A percentile compares a stretch with the other conserved stretches of the same genome.
Conservation (phyloP, 2,329 filamentous ascomycete genomes). For the Sporothrix inflata region DNA sequence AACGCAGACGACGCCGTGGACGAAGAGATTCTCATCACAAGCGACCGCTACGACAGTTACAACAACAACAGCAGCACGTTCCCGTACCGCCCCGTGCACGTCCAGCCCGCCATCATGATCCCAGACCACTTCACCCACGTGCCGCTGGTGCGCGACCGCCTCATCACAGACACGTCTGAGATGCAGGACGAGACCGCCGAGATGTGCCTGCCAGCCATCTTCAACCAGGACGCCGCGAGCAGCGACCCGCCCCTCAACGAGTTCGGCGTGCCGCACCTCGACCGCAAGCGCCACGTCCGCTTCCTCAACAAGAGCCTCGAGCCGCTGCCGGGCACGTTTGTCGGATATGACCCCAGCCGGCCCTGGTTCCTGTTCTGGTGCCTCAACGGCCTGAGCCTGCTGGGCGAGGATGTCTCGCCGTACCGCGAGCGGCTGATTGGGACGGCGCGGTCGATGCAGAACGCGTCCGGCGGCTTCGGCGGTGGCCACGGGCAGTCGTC, state of each 20-base stretch:
- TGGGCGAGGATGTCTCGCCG: constrained; percentile 72
- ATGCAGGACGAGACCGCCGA: constrained; percentile 70
- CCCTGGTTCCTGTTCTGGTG: constrained; percentile 97
- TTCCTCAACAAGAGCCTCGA: constrained; percentile 65
- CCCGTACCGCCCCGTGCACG: neutral
- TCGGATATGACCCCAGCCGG: constrained; percentile 79
- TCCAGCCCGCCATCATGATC: constrained; percentile 42
- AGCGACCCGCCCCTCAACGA: constrained; percentile 62
- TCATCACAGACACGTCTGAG: constrained; percentile 69
- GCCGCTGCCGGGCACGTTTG: constrained; percentile 70
- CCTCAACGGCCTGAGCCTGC: constrained; percentile 70
- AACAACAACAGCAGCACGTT: neutral
- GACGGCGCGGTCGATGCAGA: constrained; percentile 82
- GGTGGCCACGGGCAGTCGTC: constrained; percentile 90
- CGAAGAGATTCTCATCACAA: constrained; percentile 28
- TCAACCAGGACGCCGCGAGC: constrained; percentile 50
- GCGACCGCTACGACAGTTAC: neutral
- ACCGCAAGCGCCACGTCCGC: constrained; percentile 61
- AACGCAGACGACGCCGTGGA: constrained; percentile 19
- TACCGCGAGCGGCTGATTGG: constrained; percentile 72
- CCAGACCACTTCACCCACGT: constrained; percentile 61
- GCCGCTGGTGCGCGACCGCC: constrained; percentile 66
- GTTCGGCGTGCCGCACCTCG: constrained; percentile 75
- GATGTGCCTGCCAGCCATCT: constrained; percentile 70
- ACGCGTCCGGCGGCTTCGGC: constrained; percentile 81